Evolutionary conservation across 495 filamentous ascomycete species (phyloP), one percentile per base, ranked within the genome.

Genomic region (Bombardia bombarda): DNA sequence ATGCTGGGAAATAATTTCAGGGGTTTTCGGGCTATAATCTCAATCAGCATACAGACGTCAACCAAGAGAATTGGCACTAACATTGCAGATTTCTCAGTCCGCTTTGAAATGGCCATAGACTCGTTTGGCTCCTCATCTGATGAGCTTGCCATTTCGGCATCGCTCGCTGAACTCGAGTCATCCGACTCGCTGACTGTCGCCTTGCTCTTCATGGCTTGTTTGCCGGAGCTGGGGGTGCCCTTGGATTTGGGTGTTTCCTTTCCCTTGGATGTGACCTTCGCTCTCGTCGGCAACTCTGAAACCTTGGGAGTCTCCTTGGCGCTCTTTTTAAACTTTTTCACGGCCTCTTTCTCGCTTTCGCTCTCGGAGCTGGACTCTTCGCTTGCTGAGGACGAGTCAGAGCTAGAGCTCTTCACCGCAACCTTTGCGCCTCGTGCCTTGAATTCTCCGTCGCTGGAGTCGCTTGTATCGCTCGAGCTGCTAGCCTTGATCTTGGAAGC

Each of bases 101-200:
- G 40, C 46, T 55, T 67, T 14, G 50, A 45, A 7, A 63, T 44
- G 1, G 55, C 47, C 32, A 38, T 50, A 7, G 46, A 44, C 35
- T 55, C 31, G 9, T 43, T 32, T 1, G 53, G 52, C n/a, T 50
- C 50, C 1, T 48, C 40, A 12, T 31, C 19, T 1, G 38, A 44
- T 20, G 43, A 34, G 14, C 18, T 18, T 6, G n/a, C 25, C 7
- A 40, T 41, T 1, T 49, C 42, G 3, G 31, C 13, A 14, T 16
- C 23, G 6, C n/a, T 36, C 6, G 35, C 49, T 12, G 42, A 32
- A n/a, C 43, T 49, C 8, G 46, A 46, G 21, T 45, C 52, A 20
- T 63, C 58, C 19, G 62, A 62, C 26, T 45, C 47, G 40, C 36
- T 48, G 21, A 54, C 54, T 0, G 39, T 41, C 24, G 55, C 56